These are phyloP conservation scores for Venturia carpophila DNA, from an alignment of 2,329 filamentous ascomycete genomes.

Conservation along the genomic window DNA sequence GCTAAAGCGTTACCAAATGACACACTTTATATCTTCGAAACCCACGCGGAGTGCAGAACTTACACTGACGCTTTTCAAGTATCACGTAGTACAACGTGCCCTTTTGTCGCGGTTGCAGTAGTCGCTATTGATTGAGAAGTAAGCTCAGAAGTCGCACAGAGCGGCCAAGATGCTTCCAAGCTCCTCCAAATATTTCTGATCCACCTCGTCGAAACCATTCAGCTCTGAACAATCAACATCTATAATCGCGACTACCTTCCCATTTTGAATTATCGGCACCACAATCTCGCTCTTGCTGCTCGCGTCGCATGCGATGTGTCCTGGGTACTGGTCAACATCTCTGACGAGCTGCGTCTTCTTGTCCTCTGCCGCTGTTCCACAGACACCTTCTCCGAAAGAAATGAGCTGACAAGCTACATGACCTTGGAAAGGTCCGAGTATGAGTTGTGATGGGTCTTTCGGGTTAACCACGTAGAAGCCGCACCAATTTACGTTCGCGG, in stretches of 20 bases:
- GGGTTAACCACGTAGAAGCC: conserved; percentile 68
- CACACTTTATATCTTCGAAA: no score
- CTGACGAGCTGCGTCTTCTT: conserved; percentile 54
- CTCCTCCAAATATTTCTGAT: conserved; percentile 57
- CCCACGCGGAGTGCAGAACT: background rate
- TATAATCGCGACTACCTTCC: conserved; percentile 61
- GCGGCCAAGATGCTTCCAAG: conserved; percentile 52
- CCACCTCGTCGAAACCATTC: conserved; percentile 61
- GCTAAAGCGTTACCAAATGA: no score
- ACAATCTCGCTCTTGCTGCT: conserved; percentile 74
- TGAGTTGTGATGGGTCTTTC: conserved; percentile 44
- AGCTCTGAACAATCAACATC: conserved; percentile 67
- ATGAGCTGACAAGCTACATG: conserved; percentile 74
- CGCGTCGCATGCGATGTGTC: conserved; percentile 75
- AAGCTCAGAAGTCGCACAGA: conserved; percentile 52
- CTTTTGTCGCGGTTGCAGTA: background rate
- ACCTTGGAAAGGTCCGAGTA: conserved; percentile 73
- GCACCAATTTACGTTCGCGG: conserved; percentile 67
- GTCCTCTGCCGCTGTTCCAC: conserved; percentile 58
- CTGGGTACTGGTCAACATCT: conserved; percentile 67
- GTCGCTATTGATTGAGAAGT: background rate
- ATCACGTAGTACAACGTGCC: background rate
- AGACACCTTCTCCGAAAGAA: conserved; percentile 64
- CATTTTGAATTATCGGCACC: conserved; percentile 57
- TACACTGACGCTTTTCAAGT: background rate